phyloP scores from a whole-genome alignment of 2,329 filamentous ascomycete species.

The Achaetomium macrosporum region DNA sequence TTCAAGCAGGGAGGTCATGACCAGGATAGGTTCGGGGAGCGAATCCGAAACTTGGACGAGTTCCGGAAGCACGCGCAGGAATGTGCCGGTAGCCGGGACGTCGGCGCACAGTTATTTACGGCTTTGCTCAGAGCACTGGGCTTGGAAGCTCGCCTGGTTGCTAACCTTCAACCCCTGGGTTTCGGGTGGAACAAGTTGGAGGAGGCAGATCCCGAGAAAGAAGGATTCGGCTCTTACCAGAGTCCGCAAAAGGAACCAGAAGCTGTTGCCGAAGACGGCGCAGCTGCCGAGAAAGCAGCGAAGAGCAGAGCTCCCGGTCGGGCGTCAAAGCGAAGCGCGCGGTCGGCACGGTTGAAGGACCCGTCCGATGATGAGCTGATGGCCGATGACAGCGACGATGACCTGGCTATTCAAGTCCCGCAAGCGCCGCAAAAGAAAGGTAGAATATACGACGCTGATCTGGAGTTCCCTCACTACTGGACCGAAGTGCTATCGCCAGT shows the following conservation, averaged over 20 bases:
- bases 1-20: constrained; percentile 61
- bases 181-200: constrained; percentile 89
- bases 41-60: constrained; percentile 57
- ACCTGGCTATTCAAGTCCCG: constrained; percentile 53
- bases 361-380: constrained; percentile 45
- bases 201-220: constrained; percentile 57
- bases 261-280: constrained; percentile 11
- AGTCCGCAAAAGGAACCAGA: constrained; percentile 19
- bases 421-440: constrained; percentile 38
- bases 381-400: constrained; percentile 50
- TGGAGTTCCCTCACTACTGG: constrained; percentile 89
- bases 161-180: constrained; percentile 77
- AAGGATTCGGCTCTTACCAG: constrained; percentile 13
- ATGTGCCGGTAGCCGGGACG: constrained; percentile 77
- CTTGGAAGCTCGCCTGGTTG: constrained; percentile 76
- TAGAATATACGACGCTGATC: constrained; percentile 64
- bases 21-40: constrained; percentile 66
- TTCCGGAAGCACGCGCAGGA: constrained; percentile 64
- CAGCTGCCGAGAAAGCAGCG: constrained; percentile 13
- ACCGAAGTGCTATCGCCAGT: constrained; percentile 79
- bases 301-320: constrained; percentile 14
- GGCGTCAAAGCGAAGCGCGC: constrained; percentile 8
- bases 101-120: constrained; percentile 85
- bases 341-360: constrained; percentile 32
- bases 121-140: constrained; percentile 75